Percentiles rank a stretch among this genome's conserved stretches.
Evolutionary conservation across 2,329 filamentous ascomycete genomes (phyloP).

Genomic region (Talaromyces sp.): DNA sequence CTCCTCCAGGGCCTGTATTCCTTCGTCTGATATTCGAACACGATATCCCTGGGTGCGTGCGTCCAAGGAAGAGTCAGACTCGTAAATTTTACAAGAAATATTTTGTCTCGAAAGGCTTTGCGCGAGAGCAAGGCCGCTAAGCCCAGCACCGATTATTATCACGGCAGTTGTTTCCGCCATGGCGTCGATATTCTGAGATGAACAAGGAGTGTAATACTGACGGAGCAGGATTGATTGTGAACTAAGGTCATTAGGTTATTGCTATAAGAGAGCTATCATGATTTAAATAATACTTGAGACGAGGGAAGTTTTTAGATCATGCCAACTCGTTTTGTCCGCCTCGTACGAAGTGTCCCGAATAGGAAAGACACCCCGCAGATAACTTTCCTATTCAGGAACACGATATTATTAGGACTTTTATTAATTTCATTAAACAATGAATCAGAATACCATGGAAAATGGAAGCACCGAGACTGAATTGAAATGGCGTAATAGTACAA

Average conservation of each 20-base stretch:
- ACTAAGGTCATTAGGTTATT: not conserved
- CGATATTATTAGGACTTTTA: not conserved
- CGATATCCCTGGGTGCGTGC: not conserved
- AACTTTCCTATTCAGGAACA: not conserved
- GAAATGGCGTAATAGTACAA: no score
- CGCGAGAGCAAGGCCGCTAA: not conserved
- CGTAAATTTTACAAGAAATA: not conserved
- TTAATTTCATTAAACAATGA: not conserved
- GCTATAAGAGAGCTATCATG: not conserved
- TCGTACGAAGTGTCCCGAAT: not conserved
- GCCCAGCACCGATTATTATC: not conserved
- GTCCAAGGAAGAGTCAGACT: not conserved
- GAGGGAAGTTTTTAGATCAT: not conserved
- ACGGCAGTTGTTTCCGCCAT: not conserved
- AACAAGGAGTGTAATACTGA: not conserved
- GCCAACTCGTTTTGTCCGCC: not conserved
- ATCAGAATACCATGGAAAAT: no score
- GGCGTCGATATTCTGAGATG: not conserved
- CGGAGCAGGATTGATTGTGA: not conserved
- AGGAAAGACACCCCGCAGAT: not conserved
- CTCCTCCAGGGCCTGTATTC: conserved; percentile 1
- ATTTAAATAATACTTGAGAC: not conserved
- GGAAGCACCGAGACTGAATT: no score
- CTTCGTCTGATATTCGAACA: conserved; percentile 1
- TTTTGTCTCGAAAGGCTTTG: not conserved